Evolutionary conservation across 2,329 filamentous ascomycete species (phyloP).

Genomic region (Aspergillus sclerotialis): DNA sequence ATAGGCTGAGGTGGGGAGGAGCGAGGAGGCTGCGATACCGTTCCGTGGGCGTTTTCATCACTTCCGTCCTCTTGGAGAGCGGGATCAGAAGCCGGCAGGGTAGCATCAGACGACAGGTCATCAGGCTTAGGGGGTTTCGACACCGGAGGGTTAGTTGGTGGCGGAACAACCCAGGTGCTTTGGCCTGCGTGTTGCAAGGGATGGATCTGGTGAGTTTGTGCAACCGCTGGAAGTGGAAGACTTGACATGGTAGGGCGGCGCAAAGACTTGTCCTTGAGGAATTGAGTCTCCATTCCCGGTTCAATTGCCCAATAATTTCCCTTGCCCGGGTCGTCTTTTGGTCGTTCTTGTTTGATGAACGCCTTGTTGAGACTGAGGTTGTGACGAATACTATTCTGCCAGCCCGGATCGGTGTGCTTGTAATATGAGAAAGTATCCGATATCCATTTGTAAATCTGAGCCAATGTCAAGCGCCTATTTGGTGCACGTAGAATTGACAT

Average conservation of each 20-base stretch:
- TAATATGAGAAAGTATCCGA: constrained; percentile 92
- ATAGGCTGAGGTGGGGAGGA: constrained; percentile 52
- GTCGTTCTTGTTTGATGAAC: constrained; percentile 89
- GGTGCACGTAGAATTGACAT: constrained; percentile 92
- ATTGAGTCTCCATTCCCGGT: constrained; percentile 79
- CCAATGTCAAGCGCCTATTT: constrained; percentile 74
- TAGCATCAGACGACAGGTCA: constrained; percentile 71
- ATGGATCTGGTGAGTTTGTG: constrained; percentile 21
- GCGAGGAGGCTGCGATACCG: constrained; percentile 22
- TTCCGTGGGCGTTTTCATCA: constrained; percentile 34
- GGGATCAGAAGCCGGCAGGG: constrained; percentile 64
- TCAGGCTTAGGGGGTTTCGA: constrained; percentile 21
- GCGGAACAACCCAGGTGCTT: constrained; percentile 28
- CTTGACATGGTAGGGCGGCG: constrained; percentile 41
- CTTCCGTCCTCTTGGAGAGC: constrained; percentile 48
- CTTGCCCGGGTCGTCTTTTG: constrained; percentile 95
- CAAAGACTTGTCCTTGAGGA: constrained; percentile 75
- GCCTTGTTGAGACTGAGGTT: constrained; percentile 96
- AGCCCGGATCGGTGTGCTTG: constrained; percentile 73
- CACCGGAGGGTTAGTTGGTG: constrained; percentile 13
- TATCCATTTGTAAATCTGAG: constrained; percentile 99
- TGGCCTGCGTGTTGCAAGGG: constrained; percentile 25
- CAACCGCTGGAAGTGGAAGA: constrained; percentile 29
- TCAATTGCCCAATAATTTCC: constrained; percentile 96
- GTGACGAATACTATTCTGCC: constrained; percentile 99